These are phyloP conservation scores for Naganishia sp. DNA, from an alignment of 1,284 basidiomycete species.

Conservation along the genomic window DNA sequence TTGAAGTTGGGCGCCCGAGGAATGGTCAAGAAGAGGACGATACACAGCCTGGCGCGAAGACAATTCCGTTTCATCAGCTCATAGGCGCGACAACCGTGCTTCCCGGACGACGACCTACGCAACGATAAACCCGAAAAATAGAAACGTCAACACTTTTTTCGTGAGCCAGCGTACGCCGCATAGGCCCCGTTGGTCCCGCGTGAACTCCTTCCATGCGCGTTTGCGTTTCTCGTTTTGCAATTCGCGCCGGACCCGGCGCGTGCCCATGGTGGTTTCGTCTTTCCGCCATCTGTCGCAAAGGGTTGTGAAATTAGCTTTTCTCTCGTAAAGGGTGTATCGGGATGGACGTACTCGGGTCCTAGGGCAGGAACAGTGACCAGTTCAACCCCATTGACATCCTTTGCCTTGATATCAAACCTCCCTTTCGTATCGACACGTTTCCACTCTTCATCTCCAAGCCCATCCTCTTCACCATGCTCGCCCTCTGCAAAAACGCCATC, in stretches of 20 bases:
- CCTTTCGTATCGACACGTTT: constrained; percentile 39
- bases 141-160: constrained; percentile 66
- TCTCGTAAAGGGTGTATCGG: background rate
- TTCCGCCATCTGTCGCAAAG: constrained; percentile 63
- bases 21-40: constrained; percentile 72
- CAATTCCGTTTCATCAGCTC: background rate
- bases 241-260: constrained; percentile 60
- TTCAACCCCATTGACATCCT: constrained; percentile 59
- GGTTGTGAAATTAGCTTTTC: constrained; percentile 6
- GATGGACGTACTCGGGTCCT: constrained; percentile 64
- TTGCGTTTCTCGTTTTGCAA: constrained; percentile 58
- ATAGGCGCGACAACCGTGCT: background rate
- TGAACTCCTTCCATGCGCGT: constrained; percentile 67
- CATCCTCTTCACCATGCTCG: constrained; percentile 5
- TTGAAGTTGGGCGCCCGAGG: constrained; percentile 73
- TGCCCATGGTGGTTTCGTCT: constrained; percentile 71
- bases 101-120: constrained; percentile 59
- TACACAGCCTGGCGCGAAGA: constrained; percentile 59
- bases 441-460: background rate
- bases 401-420: constrained; percentile 25
- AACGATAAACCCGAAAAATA: constrained; percentile 63
- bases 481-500: background rate
- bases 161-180: constrained; percentile 73
- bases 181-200: constrained; percentile 68
- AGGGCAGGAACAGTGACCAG: constrained; percentile 83